Conservation (phyloP, 371 early-diverging fungal genomes). For the Mortierella sp. region DNA sequence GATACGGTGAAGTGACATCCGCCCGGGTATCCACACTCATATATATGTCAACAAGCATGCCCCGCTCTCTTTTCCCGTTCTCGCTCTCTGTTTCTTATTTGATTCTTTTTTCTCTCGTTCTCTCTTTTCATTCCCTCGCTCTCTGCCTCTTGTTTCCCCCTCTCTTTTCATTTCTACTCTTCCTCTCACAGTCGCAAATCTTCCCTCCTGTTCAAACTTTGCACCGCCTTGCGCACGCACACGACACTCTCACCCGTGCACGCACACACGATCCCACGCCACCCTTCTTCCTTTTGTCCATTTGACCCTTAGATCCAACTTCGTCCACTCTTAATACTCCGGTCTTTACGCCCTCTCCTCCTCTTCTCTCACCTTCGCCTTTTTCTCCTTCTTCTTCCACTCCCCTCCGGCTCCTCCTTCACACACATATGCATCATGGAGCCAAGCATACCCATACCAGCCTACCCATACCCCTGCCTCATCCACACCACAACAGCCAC, state of each 20-base stretch:
- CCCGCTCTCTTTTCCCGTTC: not conserved
- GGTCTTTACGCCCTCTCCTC: not conserved
- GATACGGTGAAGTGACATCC: not conserved
- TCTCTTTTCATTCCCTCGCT: not conserved
- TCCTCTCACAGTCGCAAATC: not conserved
- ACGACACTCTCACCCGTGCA: not conserved
- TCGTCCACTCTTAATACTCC: not conserved
- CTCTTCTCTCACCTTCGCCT: not conserved
- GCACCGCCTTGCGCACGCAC: not conserved
- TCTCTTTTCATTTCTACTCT: not conserved
- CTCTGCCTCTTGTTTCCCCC: not conserved
- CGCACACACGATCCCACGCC: not conserved
- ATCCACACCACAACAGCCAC: not conserved
- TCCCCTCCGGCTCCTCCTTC: not conserved
- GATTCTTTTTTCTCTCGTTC: not conserved
- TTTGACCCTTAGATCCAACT: not conserved
- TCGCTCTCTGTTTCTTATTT: not conserved
- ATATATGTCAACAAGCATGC: not conserved
- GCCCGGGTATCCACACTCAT: not conserved
- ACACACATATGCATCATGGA: not conserved
- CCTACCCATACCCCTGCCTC: not conserved
- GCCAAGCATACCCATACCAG: not conserved
- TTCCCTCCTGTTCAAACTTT: no score
- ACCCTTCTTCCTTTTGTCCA: no score
- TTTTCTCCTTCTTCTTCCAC: not conserved